Conservation (phyloP, 2,329 filamentous ascomycete genomes). For the Sclerotinia trifoliorum region DNA sequence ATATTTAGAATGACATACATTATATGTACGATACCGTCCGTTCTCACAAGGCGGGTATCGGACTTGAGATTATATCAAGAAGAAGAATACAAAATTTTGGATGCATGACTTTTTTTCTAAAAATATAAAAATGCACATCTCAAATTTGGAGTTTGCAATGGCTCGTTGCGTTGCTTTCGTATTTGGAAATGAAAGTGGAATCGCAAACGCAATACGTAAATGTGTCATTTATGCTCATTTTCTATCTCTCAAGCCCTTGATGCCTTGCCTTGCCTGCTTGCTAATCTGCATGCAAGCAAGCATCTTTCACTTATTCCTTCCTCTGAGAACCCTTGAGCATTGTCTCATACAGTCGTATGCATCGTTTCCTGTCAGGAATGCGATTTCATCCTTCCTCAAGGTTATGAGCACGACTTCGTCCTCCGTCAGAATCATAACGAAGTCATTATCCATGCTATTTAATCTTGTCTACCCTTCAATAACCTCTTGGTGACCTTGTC, state of each 20-base stretch:
- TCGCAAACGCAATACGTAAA: neutral
- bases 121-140: neutral
- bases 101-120: neutral
- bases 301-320: neutral
- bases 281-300: conserved; percentile 8
- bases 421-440: neutral
- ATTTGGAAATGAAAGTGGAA: neutral
- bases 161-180: no score
- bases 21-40: conserved; percentile 15
- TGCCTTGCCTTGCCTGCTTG: neutral
- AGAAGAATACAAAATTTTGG: neutral
- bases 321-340: conserved; percentile 18
- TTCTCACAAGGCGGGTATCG: neutral
- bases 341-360: conserved; percentile 21
- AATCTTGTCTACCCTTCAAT: conserved; percentile 96
- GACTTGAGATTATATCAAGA: neutral
- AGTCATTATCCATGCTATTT: conserved; percentile 41
- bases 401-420: neutral
- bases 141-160: no score
- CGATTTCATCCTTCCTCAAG: neutral
- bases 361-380: neutral
- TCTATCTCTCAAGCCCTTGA: conserved; percentile 20
- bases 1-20: conserved; percentile 32
- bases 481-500: conserved; percentile 99
- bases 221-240: conserved; percentile 20